Conservation (phyloP, 208 protist genomes). For the Porcisia hertigi region DNA sequence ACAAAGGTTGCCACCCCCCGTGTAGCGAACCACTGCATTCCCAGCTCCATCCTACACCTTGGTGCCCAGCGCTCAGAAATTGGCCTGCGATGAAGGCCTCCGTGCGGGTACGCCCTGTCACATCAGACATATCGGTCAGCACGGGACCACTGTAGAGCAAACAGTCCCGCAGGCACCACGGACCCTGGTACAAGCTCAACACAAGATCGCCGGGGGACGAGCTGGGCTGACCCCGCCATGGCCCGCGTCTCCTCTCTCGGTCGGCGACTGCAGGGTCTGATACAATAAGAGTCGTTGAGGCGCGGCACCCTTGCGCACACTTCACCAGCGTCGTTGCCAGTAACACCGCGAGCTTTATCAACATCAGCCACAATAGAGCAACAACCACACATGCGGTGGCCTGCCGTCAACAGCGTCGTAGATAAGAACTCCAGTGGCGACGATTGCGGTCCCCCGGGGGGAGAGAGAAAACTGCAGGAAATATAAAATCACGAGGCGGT, state of each 20-base stretch:
- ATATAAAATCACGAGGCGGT: background rate
- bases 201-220: conserved; percentile 93
- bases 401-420: background rate
- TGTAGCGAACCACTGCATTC: conserved; percentile 58
- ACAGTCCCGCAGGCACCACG: conserved; percentile 87
- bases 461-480: conserved; percentile 1
- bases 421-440: background rate
- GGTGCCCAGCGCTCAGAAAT: conserved; percentile 77
- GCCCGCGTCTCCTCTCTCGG: conserved; percentile 73
- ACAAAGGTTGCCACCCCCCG: conserved; percentile 87
- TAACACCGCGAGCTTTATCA: background rate
- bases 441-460: background rate
- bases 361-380: background rate
- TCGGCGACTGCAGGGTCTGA: conserved; percentile 45
- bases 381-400: background rate
- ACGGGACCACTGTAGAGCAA: conserved; percentile 57
- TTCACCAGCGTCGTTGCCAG: background rate
- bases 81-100: conserved; percentile 70
- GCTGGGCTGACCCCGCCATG: conserved; percentile 43
- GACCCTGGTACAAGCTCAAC: conserved; percentile 71
- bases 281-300: conserved; percentile 6
- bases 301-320: background rate
- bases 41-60: conserved; percentile 55
- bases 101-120: conserved; percentile 93
- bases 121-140: conserved; percentile 74